A percentile compares a stretch with the other conserved stretches of the same genome.
phyloP scores from a whole-genome alignment of 148 eudicot species.

The Silene uniflora region DNA sequence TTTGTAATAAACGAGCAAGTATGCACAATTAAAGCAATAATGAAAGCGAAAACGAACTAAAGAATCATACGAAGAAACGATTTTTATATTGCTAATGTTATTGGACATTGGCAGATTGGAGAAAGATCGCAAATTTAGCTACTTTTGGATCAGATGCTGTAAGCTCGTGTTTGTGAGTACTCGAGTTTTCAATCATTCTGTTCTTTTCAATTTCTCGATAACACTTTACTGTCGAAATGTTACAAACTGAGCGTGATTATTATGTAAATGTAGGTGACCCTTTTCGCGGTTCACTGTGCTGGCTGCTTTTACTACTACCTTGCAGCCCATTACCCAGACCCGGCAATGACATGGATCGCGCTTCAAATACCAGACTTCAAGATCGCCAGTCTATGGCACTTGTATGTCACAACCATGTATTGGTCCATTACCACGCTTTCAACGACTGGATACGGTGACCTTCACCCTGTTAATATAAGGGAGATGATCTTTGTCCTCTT shows the following conservation, averaged over 20 bases:
- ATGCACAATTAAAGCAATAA: too few species aligned
- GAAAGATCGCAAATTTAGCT: slow-evolving; percentile 65
- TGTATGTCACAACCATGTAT: slow-evolving; percentile 62
- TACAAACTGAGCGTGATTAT: neutral
- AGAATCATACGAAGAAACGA: too few species aligned
- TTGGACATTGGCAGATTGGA: slow-evolving; percentile 50
- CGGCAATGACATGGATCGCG: slow-evolving; percentile 62
- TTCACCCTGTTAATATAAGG: slow-evolving; percentile 60
- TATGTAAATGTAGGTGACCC: slow-evolving; percentile 51
- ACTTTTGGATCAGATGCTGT: slow-evolving; percentile 54
- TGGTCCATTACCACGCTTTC: slow-evolving; percentile 87
- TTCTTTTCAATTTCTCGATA: neutral
- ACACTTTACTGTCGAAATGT: neutral
- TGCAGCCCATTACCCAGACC: slow-evolving; percentile 48
- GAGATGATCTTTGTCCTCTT: slow-evolving; percentile 70
- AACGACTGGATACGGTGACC: slow-evolving; percentile 82
- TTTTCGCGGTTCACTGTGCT: slow-evolving; percentile 72
- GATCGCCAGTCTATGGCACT: slow-evolving; percentile 27
- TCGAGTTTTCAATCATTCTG: neutral
- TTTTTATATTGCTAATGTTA: neutral
- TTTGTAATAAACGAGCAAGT: too few species aligned
- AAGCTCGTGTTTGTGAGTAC: slow-evolving; percentile 75
- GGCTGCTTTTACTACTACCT: slow-evolving; percentile 62
- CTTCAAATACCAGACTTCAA: slow-evolving; percentile 28
- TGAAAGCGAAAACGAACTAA: too few species aligned